phyloP scores from a whole-genome alignment of 257 asterid species.

The Plectranthus barbatus region DNA sequence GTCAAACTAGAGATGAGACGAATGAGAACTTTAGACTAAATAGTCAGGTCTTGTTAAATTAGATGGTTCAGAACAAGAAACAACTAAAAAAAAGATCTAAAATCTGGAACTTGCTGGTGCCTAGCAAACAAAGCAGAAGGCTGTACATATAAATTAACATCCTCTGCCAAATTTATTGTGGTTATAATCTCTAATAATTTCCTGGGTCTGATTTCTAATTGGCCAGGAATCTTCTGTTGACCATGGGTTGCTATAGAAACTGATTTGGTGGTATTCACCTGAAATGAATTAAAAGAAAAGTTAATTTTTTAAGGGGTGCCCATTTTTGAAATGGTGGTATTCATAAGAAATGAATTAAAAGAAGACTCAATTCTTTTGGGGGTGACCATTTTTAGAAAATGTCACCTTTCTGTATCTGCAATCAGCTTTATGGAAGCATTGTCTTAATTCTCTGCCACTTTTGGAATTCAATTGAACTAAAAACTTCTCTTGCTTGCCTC shows the following conservation, averaged over 20 bases:
- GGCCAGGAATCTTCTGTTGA: neutral
- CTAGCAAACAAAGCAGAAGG: neutral
- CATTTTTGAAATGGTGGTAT: neutral
- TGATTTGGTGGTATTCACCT: neutral
- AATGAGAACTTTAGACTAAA: neutral
- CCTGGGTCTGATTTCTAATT: conserved; percentile 2
- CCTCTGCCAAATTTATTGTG: neutral
- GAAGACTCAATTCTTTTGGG: neutral
- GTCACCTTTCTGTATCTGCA: neutral
- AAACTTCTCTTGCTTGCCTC: conserved; percentile 17
- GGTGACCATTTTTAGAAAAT: neutral
- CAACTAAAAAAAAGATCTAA: neutral
- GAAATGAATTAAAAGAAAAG: neutral
- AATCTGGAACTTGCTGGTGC: neutral
- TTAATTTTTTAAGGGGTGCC: neutral
- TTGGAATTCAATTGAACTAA: conserved; percentile 8
- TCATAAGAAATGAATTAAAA: neutral
- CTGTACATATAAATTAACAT: neutral
- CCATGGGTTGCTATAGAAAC: neutral
- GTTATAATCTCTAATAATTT: neutral
- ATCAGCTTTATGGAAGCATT: neutral
- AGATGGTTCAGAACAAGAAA: conserved; percentile 1
- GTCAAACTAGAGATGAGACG: neutral
- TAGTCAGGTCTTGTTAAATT: neutral
- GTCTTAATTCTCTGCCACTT: neutral